phyloP scores from a whole-genome alignment of 352 stramenopile species.

The Phytophthora multivora region DNA sequence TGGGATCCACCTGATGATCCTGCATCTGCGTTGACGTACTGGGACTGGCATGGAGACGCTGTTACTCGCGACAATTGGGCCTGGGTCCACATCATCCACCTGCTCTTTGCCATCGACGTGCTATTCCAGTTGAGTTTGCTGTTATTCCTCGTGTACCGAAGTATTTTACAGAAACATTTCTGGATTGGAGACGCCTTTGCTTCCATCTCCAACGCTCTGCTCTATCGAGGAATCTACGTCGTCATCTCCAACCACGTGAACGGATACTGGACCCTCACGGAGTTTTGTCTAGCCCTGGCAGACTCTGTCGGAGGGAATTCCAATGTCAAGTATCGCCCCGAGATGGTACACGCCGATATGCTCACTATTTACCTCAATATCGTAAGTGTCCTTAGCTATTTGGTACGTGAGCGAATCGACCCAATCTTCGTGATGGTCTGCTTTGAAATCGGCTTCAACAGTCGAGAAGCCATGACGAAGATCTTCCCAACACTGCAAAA shows the following conservation, averaged over 20 bases:
- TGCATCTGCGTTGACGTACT: conserved; percentile 17
- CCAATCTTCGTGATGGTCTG: conserved; percentile 35
- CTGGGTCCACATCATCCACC: conserved; percentile 53
- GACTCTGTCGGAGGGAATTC: conserved; percentile 12
- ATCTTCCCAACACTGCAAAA: conserved; percentile 25
- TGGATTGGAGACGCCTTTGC: conserved; percentile 59
- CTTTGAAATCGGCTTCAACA: conserved; percentile 37
- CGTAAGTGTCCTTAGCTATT: conserved; percentile 36
- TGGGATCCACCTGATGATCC: conserved; percentile 30
- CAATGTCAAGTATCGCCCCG: conserved; percentile 17
- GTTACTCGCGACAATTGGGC: conserved; percentile 56
- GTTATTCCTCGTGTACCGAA: conserved; percentile 43
- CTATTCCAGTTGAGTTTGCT: conserved; percentile 46
- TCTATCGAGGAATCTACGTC: conserved; percentile 39
- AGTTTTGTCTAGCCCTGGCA: conserved; percentile 40
- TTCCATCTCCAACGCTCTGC: conserved; percentile 44
- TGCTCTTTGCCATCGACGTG: conserved; percentile 48
- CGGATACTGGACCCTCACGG: conserved; percentile 45
- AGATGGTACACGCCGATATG: conserved; percentile 39
- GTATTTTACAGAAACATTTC: conserved; percentile 34
- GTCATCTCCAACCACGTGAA: conserved; percentile 51
- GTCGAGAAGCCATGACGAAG: conserved; percentile 14
- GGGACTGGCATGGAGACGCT: conserved; percentile 33
- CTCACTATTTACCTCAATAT: conserved; percentile 45
- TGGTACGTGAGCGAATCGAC: conserved; percentile 37